Evolutionary conservation across 257 asterid species (phyloP).

Genomic region (Fraxinus quadrangulata): DNA sequence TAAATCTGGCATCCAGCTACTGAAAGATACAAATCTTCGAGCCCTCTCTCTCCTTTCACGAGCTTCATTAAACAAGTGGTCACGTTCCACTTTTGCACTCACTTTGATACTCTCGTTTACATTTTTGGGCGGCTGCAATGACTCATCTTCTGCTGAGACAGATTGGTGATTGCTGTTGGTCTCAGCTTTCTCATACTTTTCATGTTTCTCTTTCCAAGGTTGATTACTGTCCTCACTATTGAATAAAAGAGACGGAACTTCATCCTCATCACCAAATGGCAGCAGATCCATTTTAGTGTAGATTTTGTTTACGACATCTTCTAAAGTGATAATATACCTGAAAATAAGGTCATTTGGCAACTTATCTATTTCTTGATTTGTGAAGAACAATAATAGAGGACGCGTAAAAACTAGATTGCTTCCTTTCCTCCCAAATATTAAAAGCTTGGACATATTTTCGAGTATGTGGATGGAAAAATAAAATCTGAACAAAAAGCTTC

Average conservation of each 20-base stretch:
- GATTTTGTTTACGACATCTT: slow-evolving; percentile 58
- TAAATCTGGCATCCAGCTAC: slow-evolving; percentile 64
- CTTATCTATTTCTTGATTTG: neutral
- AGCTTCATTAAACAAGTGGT: slow-evolving; percentile 68
- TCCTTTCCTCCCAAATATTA: neutral
- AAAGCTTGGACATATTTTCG: neutral
- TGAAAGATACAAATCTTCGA: slow-evolving; percentile 48
- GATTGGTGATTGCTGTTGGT: slow-evolving; percentile 40
- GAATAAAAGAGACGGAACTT: slow-evolving; percentile 55
- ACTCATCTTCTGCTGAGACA: slow-evolving; percentile 55
- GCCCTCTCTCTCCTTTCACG: slow-evolving; percentile 76
- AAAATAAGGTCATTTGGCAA: slow-evolving; percentile 17
- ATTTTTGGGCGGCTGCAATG: slow-evolving; percentile 40
- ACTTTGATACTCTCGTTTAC: slow-evolving; percentile 32
- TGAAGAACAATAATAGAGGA: neutral
- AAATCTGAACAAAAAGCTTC: slow-evolving; percentile 10
- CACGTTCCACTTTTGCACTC: slow-evolving; percentile 44
- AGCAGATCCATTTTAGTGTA: slow-evolving; percentile 73
- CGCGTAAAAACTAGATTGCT: neutral
- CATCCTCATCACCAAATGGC: slow-evolving; percentile 87
- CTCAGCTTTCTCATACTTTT: slow-evolving; percentile 53
- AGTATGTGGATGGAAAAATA: neutral
- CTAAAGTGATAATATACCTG: slow-evolving; percentile 67
- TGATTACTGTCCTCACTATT: slow-evolving; percentile 94
- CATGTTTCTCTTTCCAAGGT: slow-evolving; percentile 67